Evolutionary conservation across 225 moss, liverwort and hornwort species (phyloP), one percentile per base, ranked within the genome.

Genomic region (Anthoceros angustus): DNA sequence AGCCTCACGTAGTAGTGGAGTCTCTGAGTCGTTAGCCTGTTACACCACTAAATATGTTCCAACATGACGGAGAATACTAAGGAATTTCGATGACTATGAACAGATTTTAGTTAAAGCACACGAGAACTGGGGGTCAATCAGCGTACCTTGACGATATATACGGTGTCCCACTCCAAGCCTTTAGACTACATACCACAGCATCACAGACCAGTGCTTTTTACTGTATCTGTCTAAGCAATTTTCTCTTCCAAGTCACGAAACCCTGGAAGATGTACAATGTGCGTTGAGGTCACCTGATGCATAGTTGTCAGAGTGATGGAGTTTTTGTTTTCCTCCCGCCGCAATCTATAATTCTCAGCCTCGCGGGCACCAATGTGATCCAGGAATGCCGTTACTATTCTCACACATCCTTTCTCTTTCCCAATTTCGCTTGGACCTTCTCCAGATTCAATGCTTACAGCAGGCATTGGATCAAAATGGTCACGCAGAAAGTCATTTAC

Each of bases 91-190:
- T 55, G 50, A 55, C 50, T 55, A 32, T 32, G 32, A 32, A 32
- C 2, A 1, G 32, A 32, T 1, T 4, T 32, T 32, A 32, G 32
- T 32, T 32, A 1, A 32, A 32, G 32, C 32, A 32, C 4, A 1
- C 32, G 4, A 32, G 2, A 32, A 32, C 32, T 32, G 7, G 14
- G 4, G n/a, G 18, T 55, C 5, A 20, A 9, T 46, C 11, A 18
- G 25, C 41, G 25, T 77, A 87, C 94, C 90, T 94, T 90, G 12
- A 94, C 88, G 65, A 94, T 86, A 74, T 83, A 94, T 42, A 94
- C 94, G 20, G 81, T 86, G 71, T 94, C 94, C 94, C 90, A 94
- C 74, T 90, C 94, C 86, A 90, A 78, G 69, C 94, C 94, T 67
- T 94, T 94, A 12, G 94, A 90, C 94, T 94, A 86, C 76, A 85